Percentiles rank a stretch among this genome's conserved stretches.
Evolutionary conservation across 2,329 filamentous ascomycete species (phyloP).

Genomic region (Pestalotiopsis fici): DNA sequence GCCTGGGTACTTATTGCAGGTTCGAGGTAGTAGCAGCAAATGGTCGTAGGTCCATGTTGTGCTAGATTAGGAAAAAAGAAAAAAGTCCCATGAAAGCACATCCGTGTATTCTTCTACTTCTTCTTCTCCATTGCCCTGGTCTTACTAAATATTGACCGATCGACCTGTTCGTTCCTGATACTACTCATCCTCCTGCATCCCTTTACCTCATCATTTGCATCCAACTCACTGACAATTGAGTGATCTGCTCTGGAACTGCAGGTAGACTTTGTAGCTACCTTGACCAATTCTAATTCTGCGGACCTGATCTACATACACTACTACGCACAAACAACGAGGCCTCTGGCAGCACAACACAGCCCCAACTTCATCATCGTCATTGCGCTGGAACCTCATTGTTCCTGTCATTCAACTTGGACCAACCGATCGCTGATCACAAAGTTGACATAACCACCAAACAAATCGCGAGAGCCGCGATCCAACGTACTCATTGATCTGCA

Average conservation of each 20-base stretch:
- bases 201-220: not conserved
- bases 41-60: not conserved
- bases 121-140: not conserved
- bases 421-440: not conserved
- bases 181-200: not conserved
- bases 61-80: not conserved
- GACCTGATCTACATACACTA: not conserved
- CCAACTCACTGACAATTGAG: not conserved
- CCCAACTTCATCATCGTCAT: not conserved
- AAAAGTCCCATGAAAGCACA: not conserved
- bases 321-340: not conserved
- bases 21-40: too few relatives aligned
- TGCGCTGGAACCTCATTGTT: not conserved
- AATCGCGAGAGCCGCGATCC: not conserved
- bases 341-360: not conserved
- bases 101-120: not conserved
- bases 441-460: not conserved
- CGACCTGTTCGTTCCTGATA: not conserved
- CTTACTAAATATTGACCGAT: not conserved
- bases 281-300: not conserved
- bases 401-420: not conserved
- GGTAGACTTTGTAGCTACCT: not conserved
- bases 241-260: not conserved
- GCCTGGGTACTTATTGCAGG: too few relatives aligned
- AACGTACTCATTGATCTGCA: not conserved